phyloP scores from a whole-genome alignment of 2,329 filamentous ascomycete species.

The Epichloe sp. region DNA sequence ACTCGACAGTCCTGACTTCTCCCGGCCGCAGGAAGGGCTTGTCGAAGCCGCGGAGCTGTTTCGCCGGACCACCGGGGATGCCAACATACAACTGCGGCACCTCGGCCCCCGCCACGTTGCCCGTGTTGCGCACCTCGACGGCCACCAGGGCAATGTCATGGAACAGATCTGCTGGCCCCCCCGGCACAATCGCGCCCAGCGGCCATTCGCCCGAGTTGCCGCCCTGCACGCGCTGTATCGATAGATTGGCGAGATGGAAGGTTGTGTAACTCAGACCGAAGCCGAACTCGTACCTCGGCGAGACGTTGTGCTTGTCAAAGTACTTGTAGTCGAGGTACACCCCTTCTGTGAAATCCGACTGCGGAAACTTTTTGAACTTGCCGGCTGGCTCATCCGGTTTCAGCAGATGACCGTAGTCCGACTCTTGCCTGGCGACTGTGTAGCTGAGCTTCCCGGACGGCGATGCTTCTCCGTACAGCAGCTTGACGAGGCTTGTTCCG shows the following conservation, averaged over 20 bases:
- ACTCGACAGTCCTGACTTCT: conserved; percentile 29
- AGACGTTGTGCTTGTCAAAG: conserved; percentile 35
- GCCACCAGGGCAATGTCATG: conserved; percentile 28
- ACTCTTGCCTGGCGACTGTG: conserved; percentile 42
- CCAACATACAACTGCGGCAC: conserved; percentile 36
- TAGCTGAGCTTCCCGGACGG: conserved; percentile 48
- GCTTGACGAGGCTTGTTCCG: conserved; percentile 38
- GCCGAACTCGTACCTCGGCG: conserved; percentile 41
- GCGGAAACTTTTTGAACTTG: conserved; percentile 36
- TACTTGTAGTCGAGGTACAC: conserved; percentile 41
- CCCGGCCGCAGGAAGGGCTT: conserved; percentile 40
- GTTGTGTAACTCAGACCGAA: conserved; percentile 44
- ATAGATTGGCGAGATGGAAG: conserved; percentile 33
- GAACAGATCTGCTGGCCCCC: conserved; percentile 36
- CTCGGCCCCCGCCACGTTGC: conserved; percentile 29
- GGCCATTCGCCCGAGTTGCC: conserved; percentile 22
- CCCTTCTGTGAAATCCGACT: conserved; percentile 38
- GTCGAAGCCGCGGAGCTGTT: conserved; percentile 53
- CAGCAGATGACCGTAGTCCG: conserved; percentile 39
- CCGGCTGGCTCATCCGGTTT: conserved; percentile 31
- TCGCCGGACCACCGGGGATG: conserved; percentile 33
- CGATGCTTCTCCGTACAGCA: conserved; percentile 44
- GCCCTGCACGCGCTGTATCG: conserved; percentile 15
- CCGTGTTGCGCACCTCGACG: conserved; percentile 29
- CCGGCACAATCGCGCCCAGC: conserved; percentile 25